Conservation (phyloP, 2,329 filamentous ascomycete genomes). For the Hirsutella rhossiliensis region DNA sequence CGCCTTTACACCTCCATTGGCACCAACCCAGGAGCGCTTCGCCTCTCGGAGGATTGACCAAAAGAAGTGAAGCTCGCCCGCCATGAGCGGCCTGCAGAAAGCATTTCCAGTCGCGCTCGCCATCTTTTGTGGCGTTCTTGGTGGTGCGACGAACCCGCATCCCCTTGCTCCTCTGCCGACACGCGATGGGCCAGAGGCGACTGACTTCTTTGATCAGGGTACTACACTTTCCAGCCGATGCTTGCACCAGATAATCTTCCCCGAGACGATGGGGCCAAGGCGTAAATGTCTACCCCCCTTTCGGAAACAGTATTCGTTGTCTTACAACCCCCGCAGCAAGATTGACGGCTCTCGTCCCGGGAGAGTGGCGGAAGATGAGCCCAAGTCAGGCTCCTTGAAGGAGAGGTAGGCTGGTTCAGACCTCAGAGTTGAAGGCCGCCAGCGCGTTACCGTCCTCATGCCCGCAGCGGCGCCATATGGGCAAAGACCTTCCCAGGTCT, state of each 20-base stretch:
- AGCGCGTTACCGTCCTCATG: too few relatives aligned
- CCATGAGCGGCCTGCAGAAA: conserved; percentile 22
- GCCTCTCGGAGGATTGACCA: not conserved
- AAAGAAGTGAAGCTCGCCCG: not conserved
- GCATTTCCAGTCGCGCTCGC: conserved; percentile 22
- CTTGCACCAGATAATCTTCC: conserved; percentile 12
- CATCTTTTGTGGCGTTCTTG: conserved; percentile 23
- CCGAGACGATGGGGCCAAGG: not conserved
- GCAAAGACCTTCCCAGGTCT: too few relatives aligned
- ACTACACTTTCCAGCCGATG: conserved; percentile 24
- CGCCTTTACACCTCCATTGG: not conserved
- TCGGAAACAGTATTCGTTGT: not conserved
- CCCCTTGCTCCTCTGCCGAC: not conserved
- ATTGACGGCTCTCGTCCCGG: too few relatives aligned
- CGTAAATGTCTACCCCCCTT: not conserved
- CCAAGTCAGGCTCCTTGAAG: too few relatives aligned
- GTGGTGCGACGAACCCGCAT: conserved; percentile 14
- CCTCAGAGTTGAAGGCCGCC: too few relatives aligned
- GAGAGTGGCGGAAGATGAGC: too few relatives aligned
- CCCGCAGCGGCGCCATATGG: too few relatives aligned
- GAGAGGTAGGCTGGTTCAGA: too few relatives aligned
- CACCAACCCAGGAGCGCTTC: not conserved
- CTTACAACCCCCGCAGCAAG: too few relatives aligned
- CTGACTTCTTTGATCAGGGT: conserved; percentile 11
- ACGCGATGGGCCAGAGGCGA: not conserved